phyloP scores from a whole-genome alignment of 345 rosid species.

The Euphorbia tirucalli region DNA sequence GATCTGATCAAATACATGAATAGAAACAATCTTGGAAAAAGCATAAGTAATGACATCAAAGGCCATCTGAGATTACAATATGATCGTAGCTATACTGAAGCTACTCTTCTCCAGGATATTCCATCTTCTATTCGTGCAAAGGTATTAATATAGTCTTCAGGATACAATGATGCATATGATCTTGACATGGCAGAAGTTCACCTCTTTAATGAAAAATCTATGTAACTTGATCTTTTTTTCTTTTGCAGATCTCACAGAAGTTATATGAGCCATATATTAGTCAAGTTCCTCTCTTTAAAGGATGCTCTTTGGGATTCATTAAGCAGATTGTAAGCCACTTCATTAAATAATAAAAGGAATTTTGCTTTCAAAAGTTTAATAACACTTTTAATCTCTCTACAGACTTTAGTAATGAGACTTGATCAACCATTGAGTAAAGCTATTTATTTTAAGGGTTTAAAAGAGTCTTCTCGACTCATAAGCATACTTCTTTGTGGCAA shows the following conservation, averaged over 20 bases:
- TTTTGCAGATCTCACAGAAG: slow-evolving; percentile 65
- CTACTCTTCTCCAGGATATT: slow-evolving; percentile 71
- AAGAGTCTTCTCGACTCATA: not conserved
- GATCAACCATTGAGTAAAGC: not conserved
- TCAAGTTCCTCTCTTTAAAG: slow-evolving; percentile 63
- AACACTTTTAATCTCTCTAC: not conserved
- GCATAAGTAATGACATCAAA: slow-evolving; percentile 56
- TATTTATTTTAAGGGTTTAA: not conserved
- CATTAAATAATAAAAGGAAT: not conserved
- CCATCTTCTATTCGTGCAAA: slow-evolving; percentile 71
- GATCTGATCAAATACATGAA: slow-evolving; percentile 68
- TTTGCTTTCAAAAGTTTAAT: not conserved
- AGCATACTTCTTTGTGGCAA: not conserved
- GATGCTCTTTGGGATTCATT: slow-evolving; percentile 71
- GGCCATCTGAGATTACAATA: slow-evolving; percentile 62
- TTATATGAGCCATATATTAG: slow-evolving; percentile 67
- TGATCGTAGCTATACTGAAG: slow-evolving; percentile 52
- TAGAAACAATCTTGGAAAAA: slow-evolving; percentile 59
- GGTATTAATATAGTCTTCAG: slow-evolving; percentile 32
- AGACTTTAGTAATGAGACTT: not conserved
- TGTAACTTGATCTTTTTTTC: not conserved
- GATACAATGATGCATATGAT: not conserved
- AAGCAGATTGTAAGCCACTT: slow-evolving; percentile 68
- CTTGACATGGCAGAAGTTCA: not conserved
- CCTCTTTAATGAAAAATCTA: not conserved